A percentile compares a stretch with the other conserved stretches of the same genome.
Evolutionary conservation across 2,329 filamentous ascomycete species (phyloP).

Genomic region (Huntiella savannae): DNA sequence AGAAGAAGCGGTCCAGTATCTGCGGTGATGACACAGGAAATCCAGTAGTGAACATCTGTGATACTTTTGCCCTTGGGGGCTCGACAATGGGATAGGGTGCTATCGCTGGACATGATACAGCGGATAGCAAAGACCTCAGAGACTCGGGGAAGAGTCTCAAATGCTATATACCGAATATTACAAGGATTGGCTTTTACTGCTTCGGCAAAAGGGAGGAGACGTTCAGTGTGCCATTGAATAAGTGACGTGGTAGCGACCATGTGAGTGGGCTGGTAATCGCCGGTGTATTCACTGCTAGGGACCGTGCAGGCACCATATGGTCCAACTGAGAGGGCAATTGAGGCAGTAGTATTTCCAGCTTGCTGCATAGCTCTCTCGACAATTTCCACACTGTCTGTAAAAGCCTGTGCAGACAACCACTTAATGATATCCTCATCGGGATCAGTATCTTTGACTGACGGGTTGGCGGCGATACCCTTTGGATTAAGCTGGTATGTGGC

Average conservation of each 20-base stretch:
- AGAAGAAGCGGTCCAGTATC: constrained; percentile 30
- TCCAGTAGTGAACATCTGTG: constrained; percentile 32
- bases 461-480: constrained; percentile 34
- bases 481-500: constrained; percentile 48
- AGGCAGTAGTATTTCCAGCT: constrained; percentile 13
- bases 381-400: neutral
- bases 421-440: constrained; percentile 26
- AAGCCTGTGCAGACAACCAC: neutral
- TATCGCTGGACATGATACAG: constrained; percentile 19
- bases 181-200: constrained; percentile 19
- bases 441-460: constrained; percentile 15
- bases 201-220: constrained; percentile 30
- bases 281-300: constrained; percentile 47
- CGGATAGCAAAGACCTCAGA: constrained; percentile 43
- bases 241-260: constrained; percentile 24
- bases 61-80: constrained; percentile 5
- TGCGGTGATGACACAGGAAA: constrained; percentile 32
- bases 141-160: constrained; percentile 46
- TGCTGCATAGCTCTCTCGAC: neutral
- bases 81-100: neutral
- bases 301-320: constrained; percentile 50
- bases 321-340: constrained; percentile 40
- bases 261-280: constrained; percentile 34
- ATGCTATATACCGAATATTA: constrained; percentile 35
- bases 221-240: constrained; percentile 34